Evolutionary conservation across 2,329 filamentous ascomycete species (phyloP).

Genomic region (Colletotrichum lentis): DNA sequence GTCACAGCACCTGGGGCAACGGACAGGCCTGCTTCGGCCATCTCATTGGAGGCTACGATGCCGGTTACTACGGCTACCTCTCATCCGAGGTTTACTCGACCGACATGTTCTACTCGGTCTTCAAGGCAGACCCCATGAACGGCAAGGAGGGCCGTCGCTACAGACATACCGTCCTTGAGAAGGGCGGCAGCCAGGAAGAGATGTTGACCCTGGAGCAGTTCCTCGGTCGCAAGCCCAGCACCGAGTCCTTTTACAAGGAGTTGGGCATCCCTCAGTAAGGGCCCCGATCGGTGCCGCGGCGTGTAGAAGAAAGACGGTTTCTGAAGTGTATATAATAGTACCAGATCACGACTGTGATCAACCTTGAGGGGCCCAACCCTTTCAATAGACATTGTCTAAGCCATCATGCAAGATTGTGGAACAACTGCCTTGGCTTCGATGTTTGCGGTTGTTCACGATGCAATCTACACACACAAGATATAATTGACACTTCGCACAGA

Average conservation of each 20-base stretch:
- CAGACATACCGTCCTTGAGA: constrained; percentile 79
- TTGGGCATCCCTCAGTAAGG: constrained; percentile 58
- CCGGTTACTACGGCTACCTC: constrained; percentile 81
- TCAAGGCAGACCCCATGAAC: constrained; percentile 82
- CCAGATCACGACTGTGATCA: constrained; percentile 15
- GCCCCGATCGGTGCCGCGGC: neutral
- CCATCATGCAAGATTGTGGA: neutral
- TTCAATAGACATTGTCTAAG: neutral
- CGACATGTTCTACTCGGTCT: constrained; percentile 86
- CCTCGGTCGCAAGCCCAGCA: constrained; percentile 77
- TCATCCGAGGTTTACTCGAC: constrained; percentile 82
- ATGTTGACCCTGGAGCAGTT: constrained; percentile 83
- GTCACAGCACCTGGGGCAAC: constrained; percentile 71
- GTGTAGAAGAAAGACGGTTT: neutral
- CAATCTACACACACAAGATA: too few species aligned
- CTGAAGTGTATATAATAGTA: constrained; percentile 19
- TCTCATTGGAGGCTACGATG: constrained; percentile 84
- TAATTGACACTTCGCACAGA: too few species aligned
- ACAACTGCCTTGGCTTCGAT: neutral
- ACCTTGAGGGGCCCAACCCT: neutral
- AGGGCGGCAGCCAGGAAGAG: constrained; percentile 80
- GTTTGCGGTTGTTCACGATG: too few species aligned
- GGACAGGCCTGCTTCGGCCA: constrained; percentile 84
- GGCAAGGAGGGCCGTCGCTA: constrained; percentile 76
- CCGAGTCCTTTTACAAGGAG: constrained; percentile 82